Conservation (phyloP, 1,139 yeast genomes). For the Pichia sp. region DNA sequence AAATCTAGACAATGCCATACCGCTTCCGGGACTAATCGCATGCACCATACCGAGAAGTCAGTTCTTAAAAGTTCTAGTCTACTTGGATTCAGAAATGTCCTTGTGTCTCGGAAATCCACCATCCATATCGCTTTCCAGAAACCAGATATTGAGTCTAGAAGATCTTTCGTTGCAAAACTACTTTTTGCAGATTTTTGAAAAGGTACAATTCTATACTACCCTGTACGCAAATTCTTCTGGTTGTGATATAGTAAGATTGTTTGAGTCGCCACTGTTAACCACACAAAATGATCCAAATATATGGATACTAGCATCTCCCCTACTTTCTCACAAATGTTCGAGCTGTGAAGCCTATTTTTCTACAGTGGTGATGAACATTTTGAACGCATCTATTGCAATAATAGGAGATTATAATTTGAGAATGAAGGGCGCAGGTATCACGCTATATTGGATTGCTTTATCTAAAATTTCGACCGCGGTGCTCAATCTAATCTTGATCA, state of each 20-base stretch:
- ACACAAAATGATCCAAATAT: background rate
- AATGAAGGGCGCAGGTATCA: background rate
- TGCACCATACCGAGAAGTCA: slow-evolving; percentile 9
- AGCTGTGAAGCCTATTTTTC: slow-evolving; percentile 4
- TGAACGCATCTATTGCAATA: background rate
- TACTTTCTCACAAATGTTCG: slow-evolving; percentile 6
- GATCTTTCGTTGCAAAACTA: background rate
- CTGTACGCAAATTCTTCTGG: slow-evolving; percentile 1
- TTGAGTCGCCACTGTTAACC: background rate
- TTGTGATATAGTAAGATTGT: slow-evolving; percentile 3
- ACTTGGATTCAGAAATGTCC: slow-evolving; percentile 16
- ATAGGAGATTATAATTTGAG: background rate
- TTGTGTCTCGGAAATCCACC: slow-evolving; percentile 18
- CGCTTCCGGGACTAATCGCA: slow-evolving; percentile 16
- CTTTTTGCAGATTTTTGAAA: background rate
- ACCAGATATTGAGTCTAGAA: slow-evolving; percentile 2
- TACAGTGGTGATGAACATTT: slow-evolving; percentile 1
- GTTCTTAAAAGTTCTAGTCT: slow-evolving; percentile 14
- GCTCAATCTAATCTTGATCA: background rate
- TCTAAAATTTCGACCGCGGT: slow-evolving; percentile 2
- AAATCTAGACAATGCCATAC: slow-evolving; percentile 8
- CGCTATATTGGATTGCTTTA: slow-evolving; percentile 5
- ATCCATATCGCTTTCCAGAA: slow-evolving; percentile 1
- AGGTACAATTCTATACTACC: slow-evolving; percentile 1
- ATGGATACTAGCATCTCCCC: slow-evolving; percentile 9